Base-by-base conservation (phyloP, 2,329 filamentous ascomycete genomes). In the Pyrenochaeta sp. region DNA sequence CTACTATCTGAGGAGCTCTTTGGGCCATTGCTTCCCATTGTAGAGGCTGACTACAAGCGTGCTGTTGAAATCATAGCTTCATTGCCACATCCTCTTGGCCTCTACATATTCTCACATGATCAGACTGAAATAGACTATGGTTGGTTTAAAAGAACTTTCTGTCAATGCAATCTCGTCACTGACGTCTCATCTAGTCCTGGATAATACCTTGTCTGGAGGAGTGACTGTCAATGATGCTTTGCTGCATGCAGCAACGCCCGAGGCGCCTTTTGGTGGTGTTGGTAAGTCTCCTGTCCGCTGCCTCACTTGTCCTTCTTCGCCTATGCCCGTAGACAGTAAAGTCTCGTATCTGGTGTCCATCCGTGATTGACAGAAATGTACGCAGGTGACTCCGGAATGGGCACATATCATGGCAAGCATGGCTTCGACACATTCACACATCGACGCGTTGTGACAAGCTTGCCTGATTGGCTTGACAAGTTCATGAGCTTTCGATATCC, bases 1-100 rank as follows among this genome's bases (percentile, higher is more conserved):
- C 69, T 82, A 1, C 60, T 82, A 4, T 71, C 71, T 15, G 77
- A 81, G 55, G 80, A 82, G 63, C 60, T 82, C 14, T 81, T 82
- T 52, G 78, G 75, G 0, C 77, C 78, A 1, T 75, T 82, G 21
- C 69, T 76, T 7, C 79, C 79, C 17, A 64, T 81, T 6, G 45
- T 81, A 1, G 70, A 73, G 12, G 73, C 71, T 30, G 67, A 64
- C 4, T 45, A 66, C 23, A 37, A 33, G 14, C 10, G 15, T 3
- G 48, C 40, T 2, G 15, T 43, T 5, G 23, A 37, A 7, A 39
- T 17, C 20, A 39, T 39, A 3, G 11, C 15, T 14, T 15, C 33
- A 12, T 17, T 30, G 9, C 33, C 33, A 12, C 33, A 47, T 17
- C 45, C 33, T 7, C 21, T 47, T 7, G 45, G 33, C 10, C 18